Base-by-base conservation (phyloP, 352 stramenopile genomes). In the Blastocystis sp. region DNA sequence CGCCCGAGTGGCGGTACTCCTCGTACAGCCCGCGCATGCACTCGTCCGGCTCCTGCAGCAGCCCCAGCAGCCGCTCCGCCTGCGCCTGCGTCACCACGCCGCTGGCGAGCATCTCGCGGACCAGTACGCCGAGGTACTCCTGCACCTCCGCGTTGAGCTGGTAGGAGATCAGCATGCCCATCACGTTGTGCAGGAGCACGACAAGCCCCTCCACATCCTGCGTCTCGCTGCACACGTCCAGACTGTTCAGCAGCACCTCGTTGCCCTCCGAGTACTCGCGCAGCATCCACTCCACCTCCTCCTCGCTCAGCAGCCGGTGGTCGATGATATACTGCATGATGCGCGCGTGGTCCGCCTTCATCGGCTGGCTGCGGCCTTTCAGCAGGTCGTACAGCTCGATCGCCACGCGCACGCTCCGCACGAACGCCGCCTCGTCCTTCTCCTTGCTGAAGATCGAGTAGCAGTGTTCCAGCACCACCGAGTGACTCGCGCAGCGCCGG, bases 271-370 rank as follows among this genome's bases (percentile, higher is more conserved):
- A 65, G 43, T 81, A 81, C 9, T 62, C 71, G 2, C 40, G 28
- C 34, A 65, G n/a, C 23, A 81, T 23, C 71, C 71, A 81, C 11
- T 52, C 7, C 71, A 81, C 45, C 59, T 81, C 71, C 45, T 64
- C 56, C 45, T 59, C 71, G 40, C 14, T 48, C 52, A 81, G 52
- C 17, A 61, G 14, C 0, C 38, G n/a, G 2, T 23, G 23, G 28
- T 43, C 17, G 5, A 52, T 14, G 0, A 81, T 4, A 5, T 81
- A n/a, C 71, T 62, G 5, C 9, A 81, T 17, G 11, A 81, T 65
- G n/a, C n/a, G 3, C 40, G 56, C 52, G 28, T 81, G 71, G 4
- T 21, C 10, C 19, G 45, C 43, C 17, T 81, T 67, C 43, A 9
- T 41, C 28, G 66, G 5, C 17, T 59, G 34, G 19, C 9, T 17